These are phyloP conservation scores for Nemania abortiva DNA, from an alignment of 2,329 filamentous ascomycete genomes.

Conservation along the genomic window DNA sequence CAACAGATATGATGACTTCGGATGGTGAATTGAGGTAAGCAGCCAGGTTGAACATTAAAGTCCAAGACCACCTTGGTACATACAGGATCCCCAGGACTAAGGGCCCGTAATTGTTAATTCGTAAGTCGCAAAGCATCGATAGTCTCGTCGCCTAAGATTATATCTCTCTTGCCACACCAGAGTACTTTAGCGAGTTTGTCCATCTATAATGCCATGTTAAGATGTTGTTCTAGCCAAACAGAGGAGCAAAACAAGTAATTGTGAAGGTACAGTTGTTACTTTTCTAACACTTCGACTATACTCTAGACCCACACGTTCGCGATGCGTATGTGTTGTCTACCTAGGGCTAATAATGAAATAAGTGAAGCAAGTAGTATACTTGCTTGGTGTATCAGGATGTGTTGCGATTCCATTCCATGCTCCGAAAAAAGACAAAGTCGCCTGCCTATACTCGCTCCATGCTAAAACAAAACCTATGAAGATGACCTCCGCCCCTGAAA, in stretches of 20 bases:
- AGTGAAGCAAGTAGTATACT: constrained; percentile 12
- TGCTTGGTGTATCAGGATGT: constrained; percentile 18
- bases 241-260: neutral
- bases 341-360: constrained; percentile 23
- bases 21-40: too few relatives aligned
- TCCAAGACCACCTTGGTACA: too few relatives aligned
- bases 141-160: too few relatives aligned
- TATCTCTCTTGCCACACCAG: too few relatives aligned
- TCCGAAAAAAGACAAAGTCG: constrained; percentile 17
- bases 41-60: too few relatives aligned
- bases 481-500: constrained; percentile 18
- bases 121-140: too few relatives aligned
- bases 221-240: neutral
- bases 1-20: too few relatives aligned
- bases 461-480: constrained; percentile 23
- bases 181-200: neutral
- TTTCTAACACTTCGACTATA: neutral
- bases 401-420: constrained; percentile 18
- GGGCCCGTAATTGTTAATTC: too few relatives aligned
- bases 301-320: constrained; percentile 11
- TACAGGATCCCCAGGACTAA: too few relatives aligned
- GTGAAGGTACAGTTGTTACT: neutral
- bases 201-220: neutral
- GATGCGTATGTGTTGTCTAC: constrained; percentile 12
- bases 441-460: constrained; percentile 31